Base-by-base conservation (phyloP, 371 early-diverging fungal genomes). In the Rhizopus microsporus region DNA sequence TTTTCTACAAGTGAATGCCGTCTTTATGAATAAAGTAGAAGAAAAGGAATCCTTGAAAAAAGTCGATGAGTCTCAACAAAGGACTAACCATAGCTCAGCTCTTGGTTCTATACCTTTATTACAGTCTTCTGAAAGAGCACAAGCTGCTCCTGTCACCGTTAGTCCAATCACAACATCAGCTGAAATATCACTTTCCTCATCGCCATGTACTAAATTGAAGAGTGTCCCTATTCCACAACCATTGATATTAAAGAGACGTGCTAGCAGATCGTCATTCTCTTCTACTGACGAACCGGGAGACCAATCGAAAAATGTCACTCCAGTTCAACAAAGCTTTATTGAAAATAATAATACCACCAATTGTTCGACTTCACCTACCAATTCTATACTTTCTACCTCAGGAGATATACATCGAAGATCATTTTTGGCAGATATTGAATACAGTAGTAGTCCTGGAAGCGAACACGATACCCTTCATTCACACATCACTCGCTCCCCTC, bases 171-270 rank as follows among this genome's bases (percentile, higher is more conserved):
- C 65, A 30, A 67, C 71, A 12, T 51, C 67, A 40, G 62, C 67
- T 13, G 64, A 67, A 42, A 46, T 59, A 13, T 56, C 58, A 16
- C 51, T 54, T n/a, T 45, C 66, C 2, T 44, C 67, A 31, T 17
- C 45, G n/a, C 38, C 54, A 7, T 56, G 53, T 29, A 16, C 60
- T 12, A 70, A 68, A 61, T 38, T 73, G 17, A 59, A 63, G 31
- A 72, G 67, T 58, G 71, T 76, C 1, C 77, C 77, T 38, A 76
- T 76, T 53, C 77, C 77, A 6, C 73, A 72, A 12, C 73, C 76
- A 46, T 51, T 75, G 31, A 57, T 72, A 29, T 38, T 75, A 16
- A 75, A 75, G 35, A 53, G 73, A 30, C 71, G 69, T 10, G 63
- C 71, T 5, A 75, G 76, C 43, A 58, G 62, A 59, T 66, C 69